Evolutionary conservation across 2,329 filamentous ascomycete genomes (phyloP).

Genomic region (Fusarium agapanthi): DNA sequence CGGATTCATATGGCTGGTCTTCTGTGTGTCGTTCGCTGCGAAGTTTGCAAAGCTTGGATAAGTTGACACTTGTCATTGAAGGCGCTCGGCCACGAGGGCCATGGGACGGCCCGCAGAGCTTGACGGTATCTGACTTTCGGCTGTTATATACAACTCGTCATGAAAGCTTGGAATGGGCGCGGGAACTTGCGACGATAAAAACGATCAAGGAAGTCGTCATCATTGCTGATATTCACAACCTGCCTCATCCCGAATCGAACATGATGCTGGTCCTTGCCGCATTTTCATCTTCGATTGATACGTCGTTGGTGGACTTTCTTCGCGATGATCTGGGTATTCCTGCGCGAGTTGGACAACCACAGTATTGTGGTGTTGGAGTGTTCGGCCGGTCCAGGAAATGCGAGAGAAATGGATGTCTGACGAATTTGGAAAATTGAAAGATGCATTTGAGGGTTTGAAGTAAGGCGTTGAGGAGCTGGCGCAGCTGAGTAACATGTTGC

Average conservation of each 20-base stretch:
- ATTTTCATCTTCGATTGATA: constrained; percentile 68
- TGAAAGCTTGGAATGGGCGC: constrained; percentile 66
- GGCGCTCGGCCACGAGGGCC: constrained; percentile 60
- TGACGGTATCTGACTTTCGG: constrained; percentile 57
- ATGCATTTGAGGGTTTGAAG: not conserved
- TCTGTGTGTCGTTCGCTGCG: constrained; percentile 60
- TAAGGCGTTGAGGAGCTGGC: not conserved
- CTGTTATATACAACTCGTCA: constrained; percentile 55
- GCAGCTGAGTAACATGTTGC: not conserved
- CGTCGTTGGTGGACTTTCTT: constrained; percentile 63
- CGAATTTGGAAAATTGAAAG: constrained; percentile 11
- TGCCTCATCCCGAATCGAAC: constrained; percentile 60
- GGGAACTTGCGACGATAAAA: constrained; percentile 60
- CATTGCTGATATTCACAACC: constrained; percentile 61
- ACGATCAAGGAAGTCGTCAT: constrained; percentile 61
- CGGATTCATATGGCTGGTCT: constrained; percentile 60
- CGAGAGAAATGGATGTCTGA: constrained; percentile 35
- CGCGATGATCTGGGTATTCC: constrained; percentile 42
- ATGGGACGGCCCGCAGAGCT: constrained; percentile 59
- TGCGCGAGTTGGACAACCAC: constrained; percentile 34
- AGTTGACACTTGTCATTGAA: constrained; percentile 61
- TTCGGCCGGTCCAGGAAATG: constrained; percentile 39
- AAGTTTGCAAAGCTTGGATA: constrained; percentile 50
- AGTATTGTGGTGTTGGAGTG: constrained; percentile 35
- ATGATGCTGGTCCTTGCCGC: constrained; percentile 66